Evolutionary conservation across 192 early-diverging fungal genomes (phyloP).

Genomic region (Phycomyces nitens): DNA sequence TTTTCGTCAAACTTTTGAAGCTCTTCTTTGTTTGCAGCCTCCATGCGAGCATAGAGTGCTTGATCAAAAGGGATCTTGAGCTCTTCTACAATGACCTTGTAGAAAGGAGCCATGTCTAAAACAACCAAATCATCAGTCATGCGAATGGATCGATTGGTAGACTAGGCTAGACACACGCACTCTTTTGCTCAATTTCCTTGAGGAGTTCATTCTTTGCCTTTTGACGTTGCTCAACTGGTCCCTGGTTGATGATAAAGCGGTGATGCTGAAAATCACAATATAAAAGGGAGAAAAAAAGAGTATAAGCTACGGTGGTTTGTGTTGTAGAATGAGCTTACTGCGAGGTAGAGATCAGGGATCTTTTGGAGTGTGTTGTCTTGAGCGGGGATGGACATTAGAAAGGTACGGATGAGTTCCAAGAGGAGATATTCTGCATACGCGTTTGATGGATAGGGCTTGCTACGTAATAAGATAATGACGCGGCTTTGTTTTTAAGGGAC

Average conservation of each 20-base stretch:
- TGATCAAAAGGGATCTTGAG: constrained; percentile 58
- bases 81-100: constrained; percentile 59
- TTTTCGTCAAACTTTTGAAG: constrained; percentile 79
- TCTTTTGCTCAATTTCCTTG: constrained; percentile 75
- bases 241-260: constrained; percentile 74
- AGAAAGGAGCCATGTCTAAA: constrained; percentile 88
- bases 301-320: not conserved
- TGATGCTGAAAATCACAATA: constrained; percentile 45
- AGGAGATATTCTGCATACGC: too few relatives aligned
- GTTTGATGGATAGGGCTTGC: too few relatives aligned
- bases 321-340: constrained; percentile 38
- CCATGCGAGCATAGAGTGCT: constrained; percentile 47
- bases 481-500: too few relatives aligned
- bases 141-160: too few relatives aligned
- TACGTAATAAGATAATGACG: too few relatives aligned
- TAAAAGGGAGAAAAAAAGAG: not conserved
- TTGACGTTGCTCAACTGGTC: constrained; percentile 63
- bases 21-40: constrained; percentile 71
- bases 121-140: too few relatives aligned
- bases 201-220: constrained; percentile 69
- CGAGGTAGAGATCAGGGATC: constrained; percentile 86
- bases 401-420: constrained; percentile 6
- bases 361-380: constrained; percentile 65
- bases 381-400: constrained; percentile 35
- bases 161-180: too few relatives aligned